Conservation (phyloP, 257 asterid species). For the Primulina huaijiensis region DNA sequence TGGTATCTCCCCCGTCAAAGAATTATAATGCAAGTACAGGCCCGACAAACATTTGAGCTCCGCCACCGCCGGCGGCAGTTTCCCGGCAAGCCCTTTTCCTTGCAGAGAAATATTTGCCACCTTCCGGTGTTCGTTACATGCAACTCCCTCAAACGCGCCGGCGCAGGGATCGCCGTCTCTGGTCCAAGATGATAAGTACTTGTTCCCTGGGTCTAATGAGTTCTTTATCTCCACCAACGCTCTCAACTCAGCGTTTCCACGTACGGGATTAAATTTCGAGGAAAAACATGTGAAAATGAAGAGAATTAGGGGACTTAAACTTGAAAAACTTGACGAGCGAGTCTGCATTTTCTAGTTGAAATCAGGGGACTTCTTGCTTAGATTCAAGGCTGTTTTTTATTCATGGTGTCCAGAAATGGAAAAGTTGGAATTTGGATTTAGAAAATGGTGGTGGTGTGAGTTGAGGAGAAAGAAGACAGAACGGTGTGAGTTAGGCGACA, state of each 20-base stretch:
- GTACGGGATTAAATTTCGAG: conserved; percentile 19
- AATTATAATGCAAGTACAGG: conserved; percentile 79
- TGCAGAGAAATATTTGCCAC: conserved; percentile 71
- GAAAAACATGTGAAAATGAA: conserved; percentile 30
- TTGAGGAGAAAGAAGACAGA: conserved; percentile 17
- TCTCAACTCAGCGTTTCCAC: conserved; percentile 67
- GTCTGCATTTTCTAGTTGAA: conserved; percentile 30
- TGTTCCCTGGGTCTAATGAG: conserved; percentile 67
- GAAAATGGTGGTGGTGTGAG: conserved; percentile 14
- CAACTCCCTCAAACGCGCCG: conserved; percentile 70
- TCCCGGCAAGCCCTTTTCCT: conserved; percentile 71
- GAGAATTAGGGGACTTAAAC: conserved; percentile 21
- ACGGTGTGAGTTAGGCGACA: conserved; percentile 17
- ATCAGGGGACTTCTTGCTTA: background rate
- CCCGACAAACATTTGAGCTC: conserved; percentile 80
- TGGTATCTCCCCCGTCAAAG: conserved; percentile 75
- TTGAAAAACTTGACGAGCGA: conserved; percentile 19
- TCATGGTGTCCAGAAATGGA: background rate
- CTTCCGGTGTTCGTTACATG: conserved; percentile 79
- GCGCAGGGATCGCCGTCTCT: conserved; percentile 71
- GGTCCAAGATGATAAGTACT: conserved; percentile 65
- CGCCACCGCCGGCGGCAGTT: conserved; percentile 77
- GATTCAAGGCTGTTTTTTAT: background rate
- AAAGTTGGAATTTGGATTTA: conserved; percentile 4
- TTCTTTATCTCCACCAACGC: conserved; percentile 80